Evolutionary conservation across 306 rosid genomes (phyloP), one percentile per base, ranked within the genome.

Genomic region (Vigna radiata): DNA sequence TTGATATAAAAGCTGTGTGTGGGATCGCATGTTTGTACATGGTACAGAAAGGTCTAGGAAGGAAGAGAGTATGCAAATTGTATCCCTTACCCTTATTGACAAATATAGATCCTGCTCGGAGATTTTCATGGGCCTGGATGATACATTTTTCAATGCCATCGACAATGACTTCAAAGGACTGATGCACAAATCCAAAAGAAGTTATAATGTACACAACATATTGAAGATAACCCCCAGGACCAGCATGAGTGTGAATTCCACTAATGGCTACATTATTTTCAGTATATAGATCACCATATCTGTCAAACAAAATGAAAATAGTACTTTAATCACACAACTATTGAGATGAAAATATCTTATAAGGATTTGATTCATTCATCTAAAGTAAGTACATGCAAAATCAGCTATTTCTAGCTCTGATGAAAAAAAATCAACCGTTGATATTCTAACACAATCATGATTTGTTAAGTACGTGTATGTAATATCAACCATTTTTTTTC

Each of bases 171-270:
- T 94, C 96, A 80, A 94, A 94, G 23, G 98, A 94, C 81, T 91
- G 96, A 7, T 70, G 91, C 81, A 94, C 98, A 80, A 94, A 94
- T 82, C 98, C 98, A 33, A 91, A 85, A 54, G 98, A 94, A 12
- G 98, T 94, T 63, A 94, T 83, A 78, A 94, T 82, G 79, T 94
- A 94, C 15, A 90, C 75, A 78, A 91, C 79, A 79, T 94, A 90
- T 84, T 94, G 98, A 21, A 94, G 97, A 88, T 91, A 94, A 72
- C 98, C 98, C 70, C 98, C 98, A n/a, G 98, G 98, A 18, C 96
- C 98, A 44, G 96, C 93, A 73, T 94, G 98, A 18, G 97, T 94
- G 83, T 94, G 98, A 83, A 88, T 91, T 83, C 97, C 98, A 80
- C 97, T 94, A 72, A 94, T 91, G 64, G 93, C 98, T 43, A 94